Conservation (phyloP, 768 basidiomycete species). For the Pholiota microspora region DNA sequence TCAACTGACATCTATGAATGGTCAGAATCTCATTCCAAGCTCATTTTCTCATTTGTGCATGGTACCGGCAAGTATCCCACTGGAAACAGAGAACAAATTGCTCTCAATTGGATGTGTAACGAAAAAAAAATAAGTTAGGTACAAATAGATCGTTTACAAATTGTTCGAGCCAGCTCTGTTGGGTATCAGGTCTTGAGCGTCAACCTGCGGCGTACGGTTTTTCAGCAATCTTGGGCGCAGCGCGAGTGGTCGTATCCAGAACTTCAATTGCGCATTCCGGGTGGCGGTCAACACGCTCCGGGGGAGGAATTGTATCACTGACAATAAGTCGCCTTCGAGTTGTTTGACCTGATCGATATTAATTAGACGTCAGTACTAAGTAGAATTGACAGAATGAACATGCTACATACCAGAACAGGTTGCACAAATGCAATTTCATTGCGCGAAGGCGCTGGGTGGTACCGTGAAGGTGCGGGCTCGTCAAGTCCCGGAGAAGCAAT, state of each 20-base stretch:
- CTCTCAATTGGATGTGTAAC: background rate
- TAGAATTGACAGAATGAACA: background rate
- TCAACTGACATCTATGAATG: too few species aligned
- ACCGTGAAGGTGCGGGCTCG: slow-evolving; percentile 45
- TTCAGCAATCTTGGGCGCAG: slow-evolving; percentile 34
- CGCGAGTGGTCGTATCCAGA: slow-evolving; percentile 81
- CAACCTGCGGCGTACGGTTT: slow-evolving; percentile 20
- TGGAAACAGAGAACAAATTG: background rate
- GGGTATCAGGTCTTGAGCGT: slow-evolving; percentile 26
- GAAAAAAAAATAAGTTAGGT: background rate
- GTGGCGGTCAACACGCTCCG: slow-evolving; percentile 77
- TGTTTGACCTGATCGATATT: slow-evolving; percentile 62
- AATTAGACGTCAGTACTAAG: slow-evolving; percentile 5
- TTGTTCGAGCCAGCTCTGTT: slow-evolving; percentile 11
- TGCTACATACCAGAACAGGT: slow-evolving; percentile 71
- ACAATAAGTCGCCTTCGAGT: slow-evolving; percentile 77
- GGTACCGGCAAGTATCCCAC: too few species aligned
- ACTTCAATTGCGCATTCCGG: slow-evolving; percentile 72
- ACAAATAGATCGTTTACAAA: background rate
- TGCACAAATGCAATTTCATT: slow-evolving; percentile 90
- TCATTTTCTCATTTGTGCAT: too few species aligned
- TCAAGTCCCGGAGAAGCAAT: slow-evolving; percentile 35
- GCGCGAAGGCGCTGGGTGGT: slow-evolving; percentile 86
- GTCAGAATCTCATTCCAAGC: too few species aligned
- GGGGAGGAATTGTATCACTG: slow-evolving; percentile 74